Conservation (phyloP, 352 stramenopile species). For the Nothophytophthora sp. region DNA sequence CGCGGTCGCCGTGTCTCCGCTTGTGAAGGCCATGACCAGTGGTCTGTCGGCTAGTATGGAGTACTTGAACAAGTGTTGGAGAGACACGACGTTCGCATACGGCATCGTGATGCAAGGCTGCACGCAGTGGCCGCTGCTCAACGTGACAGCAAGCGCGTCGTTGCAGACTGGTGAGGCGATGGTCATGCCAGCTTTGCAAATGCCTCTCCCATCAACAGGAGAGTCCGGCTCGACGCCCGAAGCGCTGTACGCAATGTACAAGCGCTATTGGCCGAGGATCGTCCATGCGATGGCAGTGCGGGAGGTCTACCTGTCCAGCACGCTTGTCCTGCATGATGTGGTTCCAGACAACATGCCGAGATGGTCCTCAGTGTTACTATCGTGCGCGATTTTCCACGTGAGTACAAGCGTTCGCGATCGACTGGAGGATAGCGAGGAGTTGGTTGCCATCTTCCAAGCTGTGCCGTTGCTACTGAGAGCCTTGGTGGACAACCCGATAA, state of each 20-base stretch:
- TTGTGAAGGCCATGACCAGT: constrained; percentile 60
- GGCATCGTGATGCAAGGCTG: constrained; percentile 49
- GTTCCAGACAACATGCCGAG: constrained; percentile 14
- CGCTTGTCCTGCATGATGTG: constrained; percentile 7
- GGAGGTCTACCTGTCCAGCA: constrained; percentile 33
- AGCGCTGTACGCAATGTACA: constrained; percentile 37
- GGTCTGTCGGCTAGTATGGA: constrained; percentile 39
- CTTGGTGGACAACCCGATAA: constrained; percentile 12
- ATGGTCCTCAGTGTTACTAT: constrained; percentile 32
- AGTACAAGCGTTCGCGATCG: constrained; percentile 41
- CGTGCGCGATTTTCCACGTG: constrained; percentile 47
- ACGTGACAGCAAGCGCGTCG: constrained; percentile 1
- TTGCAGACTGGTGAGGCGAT: constrained; percentile 15
- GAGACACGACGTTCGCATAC: constrained; percentile 46
- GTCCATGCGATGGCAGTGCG: constrained; percentile 40
- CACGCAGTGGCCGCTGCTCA: constrained; percentile 31
- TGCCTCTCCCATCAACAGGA: constrained; percentile 28
- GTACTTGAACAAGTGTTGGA: constrained; percentile 58
- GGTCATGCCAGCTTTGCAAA: constrained; percentile 32
- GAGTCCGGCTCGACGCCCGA: too few relatives aligned
- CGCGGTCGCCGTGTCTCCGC: constrained; percentile 25
- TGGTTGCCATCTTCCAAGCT: constrained; percentile 36
- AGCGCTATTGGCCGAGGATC: constrained; percentile 63
- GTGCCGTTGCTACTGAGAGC: constrained; percentile 37
- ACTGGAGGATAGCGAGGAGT: constrained; percentile 35